These are phyloP conservation scores for Phytophthora pinifolia DNA, from an alignment of 352 stramenopile species.

Conservation along the genomic window DNA sequence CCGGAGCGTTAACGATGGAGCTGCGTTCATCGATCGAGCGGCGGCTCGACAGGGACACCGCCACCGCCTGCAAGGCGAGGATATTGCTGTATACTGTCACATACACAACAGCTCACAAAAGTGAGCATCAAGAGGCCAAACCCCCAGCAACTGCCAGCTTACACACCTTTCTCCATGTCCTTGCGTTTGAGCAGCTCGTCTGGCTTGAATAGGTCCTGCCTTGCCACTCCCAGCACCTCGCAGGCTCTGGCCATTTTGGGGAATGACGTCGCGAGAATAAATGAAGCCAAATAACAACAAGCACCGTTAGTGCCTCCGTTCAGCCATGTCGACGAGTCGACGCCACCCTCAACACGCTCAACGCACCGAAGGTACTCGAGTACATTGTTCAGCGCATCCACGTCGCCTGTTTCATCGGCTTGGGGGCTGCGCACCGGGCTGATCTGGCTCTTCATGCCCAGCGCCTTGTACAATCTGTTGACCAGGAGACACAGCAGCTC, in stretches of 20 bases:
- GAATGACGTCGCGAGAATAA: constrained; percentile 3
- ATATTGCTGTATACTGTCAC: constrained; percentile 79
- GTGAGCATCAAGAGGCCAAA: constrained; percentile 2
- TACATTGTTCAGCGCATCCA: constrained; percentile 44
- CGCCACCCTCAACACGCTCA: constrained; percentile 1
- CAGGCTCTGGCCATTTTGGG: constrained; percentile 51
- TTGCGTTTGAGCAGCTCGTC: constrained; percentile 64
- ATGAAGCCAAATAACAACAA: constrained; percentile 14
- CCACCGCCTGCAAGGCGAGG: constrained; percentile 67
- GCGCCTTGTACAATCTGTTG: constrained; percentile 71
- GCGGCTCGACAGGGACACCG: constrained; percentile 70
- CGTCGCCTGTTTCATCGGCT: constrained; percentile 15
- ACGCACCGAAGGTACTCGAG: constrained; percentile 67
- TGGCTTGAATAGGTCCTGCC: constrained; percentile 65
- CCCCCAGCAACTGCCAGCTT: too few relatives aligned
- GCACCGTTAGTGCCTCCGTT: constrained; percentile 17
- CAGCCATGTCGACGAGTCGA: constrained; percentile 13
- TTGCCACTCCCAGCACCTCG: constrained; percentile 57
- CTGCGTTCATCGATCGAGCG: constrained; percentile 82
- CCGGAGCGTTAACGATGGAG: constrained; percentile 43
- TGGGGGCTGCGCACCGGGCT: constrained; percentile 13
- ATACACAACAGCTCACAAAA: constrained; percentile 4
- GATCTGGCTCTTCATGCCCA: constrained; percentile 76
- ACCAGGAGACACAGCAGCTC: constrained; percentile 65
- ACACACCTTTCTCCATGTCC: constrained; percentile 71